These are phyloP conservation scores for Protomyces pachydermus DNA, from an alignment of 1,139 yeast species.

Conservation along the genomic window DNA sequence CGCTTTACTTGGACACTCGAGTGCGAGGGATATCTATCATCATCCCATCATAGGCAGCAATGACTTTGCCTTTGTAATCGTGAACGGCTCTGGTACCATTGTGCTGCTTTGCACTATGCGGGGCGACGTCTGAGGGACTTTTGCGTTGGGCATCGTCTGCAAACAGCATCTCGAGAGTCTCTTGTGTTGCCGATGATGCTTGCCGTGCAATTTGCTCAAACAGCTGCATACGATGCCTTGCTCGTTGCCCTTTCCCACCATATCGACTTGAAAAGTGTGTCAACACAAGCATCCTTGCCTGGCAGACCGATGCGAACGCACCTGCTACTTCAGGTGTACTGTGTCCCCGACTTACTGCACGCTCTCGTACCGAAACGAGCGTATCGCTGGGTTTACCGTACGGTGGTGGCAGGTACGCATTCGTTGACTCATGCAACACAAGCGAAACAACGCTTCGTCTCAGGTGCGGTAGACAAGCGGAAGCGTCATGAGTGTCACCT, in stretches of 20 bases:
- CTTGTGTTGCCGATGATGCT: constrained; percentile 10
- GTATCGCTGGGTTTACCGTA: constrained; percentile 7
- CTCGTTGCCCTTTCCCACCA: constrained; percentile 10
- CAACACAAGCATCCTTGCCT: constrained; percentile 3
- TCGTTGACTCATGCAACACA: constrained; percentile 23
- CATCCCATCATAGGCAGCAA: constrained; percentile 24
- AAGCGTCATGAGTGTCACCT: constrained; percentile 22
- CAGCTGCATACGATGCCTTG: constrained; percentile 7
- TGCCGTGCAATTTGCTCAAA: constrained; percentile 15
- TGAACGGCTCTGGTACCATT: not conserved
- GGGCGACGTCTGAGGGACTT: not conserved
- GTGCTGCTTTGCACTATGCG: not conserved
- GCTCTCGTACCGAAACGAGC: not conserved
- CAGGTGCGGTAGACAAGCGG: constrained; percentile 4
- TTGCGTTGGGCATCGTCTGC: not conserved
- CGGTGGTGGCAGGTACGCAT: constrained; percentile 23
- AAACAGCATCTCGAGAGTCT: constrained; percentile 1
- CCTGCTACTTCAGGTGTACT: constrained; percentile 27
- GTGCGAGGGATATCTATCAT: constrained; percentile 10
- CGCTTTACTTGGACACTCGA: too few relatives aligned
- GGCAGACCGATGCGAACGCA: constrained; percentile 11
- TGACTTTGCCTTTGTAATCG: not conserved
- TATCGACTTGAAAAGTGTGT: constrained; percentile 24
- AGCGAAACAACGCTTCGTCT: not conserved
- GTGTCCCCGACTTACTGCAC: constrained; percentile 21